Evolutionary conservation across 192 early-diverging fungal species (phyloP), one percentile per base, ranked within the genome.

Genomic region (Geranomyces variabilis): DNA sequence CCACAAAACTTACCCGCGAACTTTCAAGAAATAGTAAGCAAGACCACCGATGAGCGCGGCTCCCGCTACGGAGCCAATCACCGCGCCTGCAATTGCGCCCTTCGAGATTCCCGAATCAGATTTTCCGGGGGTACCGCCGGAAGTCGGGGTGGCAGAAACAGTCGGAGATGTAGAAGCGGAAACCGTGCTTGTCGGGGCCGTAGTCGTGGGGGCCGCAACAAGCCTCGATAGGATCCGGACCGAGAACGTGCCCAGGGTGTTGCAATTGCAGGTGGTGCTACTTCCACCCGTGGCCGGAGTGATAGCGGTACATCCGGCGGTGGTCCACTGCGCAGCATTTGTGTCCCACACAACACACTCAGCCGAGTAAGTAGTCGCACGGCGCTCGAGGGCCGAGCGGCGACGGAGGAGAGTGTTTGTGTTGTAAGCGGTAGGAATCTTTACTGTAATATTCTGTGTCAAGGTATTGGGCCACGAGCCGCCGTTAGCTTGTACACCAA

Each of bases 71-170:
- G 24, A 48, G 5, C 66, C 66, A 13, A 67, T 33, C 15, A 55
- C 66, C 21, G 33, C 33, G 13, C 66, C 66, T 22, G 49, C 66
- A 55, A 67, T 67, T 13, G 47, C 66, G 24, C 66, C 66, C 19
- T 24, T 47, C 17, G 43, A 31, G 24, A 67, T 15, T 19, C 33
- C 33, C 24, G 28, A 31, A 24, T 53, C 51, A 53, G 19, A 7
- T 53, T 53, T 17, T 4, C 51, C 51, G 24, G 24, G n/a, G 51
- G 51, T 53, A 53, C 51, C 19, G n/a, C 51, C 9, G 36, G 10
- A 7, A 10, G 36, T 41, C 10, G 36, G 36, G 36, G 36, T 41
- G 5, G 36, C 36, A 10, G 36, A 41, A 7, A 41, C 36, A 41
- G 36, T 7, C 36, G 36, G 36, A 7, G 36, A 7, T 41, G 58